phyloP scores from a whole-genome alignment of 164 flowering plant genomes.

The Liriodendron chinense region DNA sequence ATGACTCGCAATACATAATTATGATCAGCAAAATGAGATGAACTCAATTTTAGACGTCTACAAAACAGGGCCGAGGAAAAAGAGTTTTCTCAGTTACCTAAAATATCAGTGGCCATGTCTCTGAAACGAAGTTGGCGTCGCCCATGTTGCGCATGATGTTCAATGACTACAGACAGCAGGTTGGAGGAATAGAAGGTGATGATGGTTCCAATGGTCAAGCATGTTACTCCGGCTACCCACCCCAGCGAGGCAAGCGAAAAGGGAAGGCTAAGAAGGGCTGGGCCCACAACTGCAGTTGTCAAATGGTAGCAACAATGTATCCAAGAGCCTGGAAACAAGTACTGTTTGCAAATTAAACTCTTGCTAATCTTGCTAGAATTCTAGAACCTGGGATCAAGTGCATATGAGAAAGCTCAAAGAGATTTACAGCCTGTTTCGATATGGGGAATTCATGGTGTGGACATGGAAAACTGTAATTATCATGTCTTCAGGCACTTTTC shows the following conservation, averaged over 20 bases:
- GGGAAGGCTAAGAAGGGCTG: constrained; percentile 76
- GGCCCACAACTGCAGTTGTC: constrained; percentile 92
- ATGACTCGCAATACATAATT: too few species aligned
- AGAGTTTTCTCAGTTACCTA: constrained; percentile 41
- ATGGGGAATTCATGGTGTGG: too few species aligned
- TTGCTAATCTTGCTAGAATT: too few species aligned
- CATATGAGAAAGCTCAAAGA: too few species aligned
- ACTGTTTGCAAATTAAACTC: too few species aligned
- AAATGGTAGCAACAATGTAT: constrained; percentile 83
- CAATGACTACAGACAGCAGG: constrained; percentile 69
- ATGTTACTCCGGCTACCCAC: constrained; percentile 61
- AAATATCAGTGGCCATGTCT: constrained; percentile 77
- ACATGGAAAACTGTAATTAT: too few species aligned
- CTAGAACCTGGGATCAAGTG: too few species aligned
- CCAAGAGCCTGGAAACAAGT: constrained; percentile 68
- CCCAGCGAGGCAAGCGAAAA: constrained; percentile 76
- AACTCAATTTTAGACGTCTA: background rate
- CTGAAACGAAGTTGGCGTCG: constrained; percentile 75
- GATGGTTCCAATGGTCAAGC: constrained; percentile 52
- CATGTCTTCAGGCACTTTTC: too few species aligned
- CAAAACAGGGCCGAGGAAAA: background rate
- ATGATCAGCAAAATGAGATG: background rate
- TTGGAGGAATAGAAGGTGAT: constrained; percentile 90
- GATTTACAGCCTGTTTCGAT: too few species aligned
- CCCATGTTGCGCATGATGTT: constrained; percentile 73